These are phyloP conservation scores for Psilocybe cubensis DNA, from an alignment of 768 basidiomycete species.

Conservation along the genomic window DNA sequence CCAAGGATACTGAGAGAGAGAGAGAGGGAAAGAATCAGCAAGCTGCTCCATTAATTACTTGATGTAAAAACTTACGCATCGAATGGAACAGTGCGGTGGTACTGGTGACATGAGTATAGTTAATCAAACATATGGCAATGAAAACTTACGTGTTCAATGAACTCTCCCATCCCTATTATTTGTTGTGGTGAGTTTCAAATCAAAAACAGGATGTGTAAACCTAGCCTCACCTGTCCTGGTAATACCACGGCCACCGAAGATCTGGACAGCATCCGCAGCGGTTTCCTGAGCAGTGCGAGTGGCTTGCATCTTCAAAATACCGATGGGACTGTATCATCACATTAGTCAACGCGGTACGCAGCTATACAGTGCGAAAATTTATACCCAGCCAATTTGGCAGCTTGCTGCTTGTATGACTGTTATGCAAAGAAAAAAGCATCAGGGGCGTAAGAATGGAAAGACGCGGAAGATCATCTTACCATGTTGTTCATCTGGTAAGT, in stretches of 20 bases:
- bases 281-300: slow-evolving; percentile 67
- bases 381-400: slow-evolving; percentile 73
- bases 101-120: slow-evolving; percentile 35
- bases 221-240: slow-evolving; percentile 73
- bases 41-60: not conserved
- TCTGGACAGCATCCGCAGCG: slow-evolving; percentile 75
- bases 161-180: slow-evolving; percentile 56
- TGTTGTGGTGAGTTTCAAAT: slow-evolving; percentile 7
- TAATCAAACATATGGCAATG: not conserved
- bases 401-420: slow-evolving; percentile 75
- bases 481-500: slow-evolving; percentile 89
- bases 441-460: not conserved
- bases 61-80: slow-evolving; percentile 48
- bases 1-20: slow-evolving; percentile 53
- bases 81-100: slow-evolving; percentile 68
- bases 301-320: slow-evolving; percentile 70
- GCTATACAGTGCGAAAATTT: slow-evolving; percentile 13
- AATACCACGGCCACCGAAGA: slow-evolving; percentile 88
- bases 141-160: slow-evolving; percentile 63
- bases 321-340: slow-evolving; percentile 55
- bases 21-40: not conserved
- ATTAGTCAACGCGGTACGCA: slow-evolving; percentile 1
- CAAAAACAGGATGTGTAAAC: not conserved
- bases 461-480: slow-evolving; percentile 42
- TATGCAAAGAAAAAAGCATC: not conserved